phyloP scores from a whole-genome alignment of 805 yeast species.

The Candida ortonii region DNA sequence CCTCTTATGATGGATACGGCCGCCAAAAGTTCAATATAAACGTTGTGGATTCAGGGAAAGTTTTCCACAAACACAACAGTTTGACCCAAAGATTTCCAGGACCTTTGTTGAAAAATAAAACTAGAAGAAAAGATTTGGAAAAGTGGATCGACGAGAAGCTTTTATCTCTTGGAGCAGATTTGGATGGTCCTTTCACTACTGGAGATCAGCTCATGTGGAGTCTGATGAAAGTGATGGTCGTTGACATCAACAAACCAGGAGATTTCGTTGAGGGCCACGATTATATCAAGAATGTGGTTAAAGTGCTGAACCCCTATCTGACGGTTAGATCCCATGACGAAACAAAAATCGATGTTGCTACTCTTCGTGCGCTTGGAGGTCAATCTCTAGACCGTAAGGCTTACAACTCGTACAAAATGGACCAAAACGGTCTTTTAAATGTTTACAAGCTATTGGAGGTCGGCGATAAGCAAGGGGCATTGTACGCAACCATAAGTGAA shows the following conservation, averaged over 20 bases:
- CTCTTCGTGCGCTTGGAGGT: slow-evolving; percentile 15
- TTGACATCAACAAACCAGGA: slow-evolving; percentile 23
- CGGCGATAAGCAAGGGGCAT: slow-evolving; percentile 68
- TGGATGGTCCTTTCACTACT: slow-evolving; percentile 15
- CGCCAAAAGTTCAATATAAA: slow-evolving; percentile 34
- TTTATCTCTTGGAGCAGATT: slow-evolving; percentile 14
- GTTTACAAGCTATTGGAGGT: slow-evolving; percentile 43
- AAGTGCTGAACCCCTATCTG: slow-evolving; percentile 42
- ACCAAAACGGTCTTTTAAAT: slow-evolving; percentile 24
- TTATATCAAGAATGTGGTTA: slow-evolving; percentile 34
- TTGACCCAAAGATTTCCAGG: slow-evolving; percentile 59
- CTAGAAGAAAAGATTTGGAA: slow-evolving; percentile 64
- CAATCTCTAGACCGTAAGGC: slow-evolving; percentile 12
- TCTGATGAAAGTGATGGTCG: slow-evolving; percentile 25
- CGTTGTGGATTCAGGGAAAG: slow-evolving; percentile 33
- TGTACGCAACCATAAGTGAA: slow-evolving; percentile 56
- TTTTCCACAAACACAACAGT: slow-evolving; percentile 45
- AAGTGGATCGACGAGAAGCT: slow-evolving; percentile 56
- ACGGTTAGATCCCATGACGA: slow-evolving; percentile 7
- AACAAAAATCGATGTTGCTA: slow-evolving; percentile 18
- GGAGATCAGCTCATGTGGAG: slow-evolving; percentile 30
- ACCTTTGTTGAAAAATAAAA: slow-evolving; percentile 57
- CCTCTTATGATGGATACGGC: slow-evolving; percentile 38
- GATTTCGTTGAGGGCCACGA: slow-evolving; percentile 27
- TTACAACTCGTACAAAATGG: slow-evolving; percentile 28